phyloP scores from a whole-genome alignment of 73 alveolate species.

The Breviolum minutum region DNA sequence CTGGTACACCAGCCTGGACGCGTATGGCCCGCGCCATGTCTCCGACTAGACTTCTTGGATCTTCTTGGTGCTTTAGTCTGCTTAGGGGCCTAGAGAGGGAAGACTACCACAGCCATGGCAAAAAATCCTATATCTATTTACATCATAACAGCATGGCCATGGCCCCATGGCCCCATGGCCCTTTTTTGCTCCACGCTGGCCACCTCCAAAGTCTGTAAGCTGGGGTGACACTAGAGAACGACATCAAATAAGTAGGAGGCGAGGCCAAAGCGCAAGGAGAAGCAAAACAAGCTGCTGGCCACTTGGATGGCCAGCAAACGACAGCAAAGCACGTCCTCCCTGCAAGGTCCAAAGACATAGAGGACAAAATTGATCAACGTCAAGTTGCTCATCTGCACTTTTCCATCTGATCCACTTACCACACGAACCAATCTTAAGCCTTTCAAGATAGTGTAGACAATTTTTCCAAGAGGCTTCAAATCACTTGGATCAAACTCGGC shows the following conservation, averaged over 20 bases:
- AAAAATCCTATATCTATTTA: too few relatives aligned
- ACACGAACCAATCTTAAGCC: slow-evolving; percentile 9
- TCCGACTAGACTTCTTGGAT: too few relatives aligned
- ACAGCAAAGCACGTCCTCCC: slow-evolving; percentile 84
- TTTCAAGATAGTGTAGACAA: background rate
- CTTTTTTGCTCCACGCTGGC: too few relatives aligned
- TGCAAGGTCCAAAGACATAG: slow-evolving; percentile 65
- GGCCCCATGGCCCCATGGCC: too few relatives aligned
- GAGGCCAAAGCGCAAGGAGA: slow-evolving; percentile 68
- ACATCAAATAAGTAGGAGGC: slow-evolving; percentile 75
- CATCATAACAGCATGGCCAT: too few relatives aligned
- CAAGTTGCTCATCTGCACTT: slow-evolving; percentile 69
- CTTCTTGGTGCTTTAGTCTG: too few relatives aligned
- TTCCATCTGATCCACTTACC: background rate
- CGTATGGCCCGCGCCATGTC: too few relatives aligned
- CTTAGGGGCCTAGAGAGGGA: too few relatives aligned
- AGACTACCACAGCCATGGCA: too few relatives aligned
- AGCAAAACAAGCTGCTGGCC: slow-evolving; percentile 52
- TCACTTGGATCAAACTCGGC: slow-evolving; percentile 64
- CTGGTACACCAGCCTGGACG: slow-evolving; percentile 5
- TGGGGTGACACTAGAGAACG: background rate
- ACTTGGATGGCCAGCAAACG: slow-evolving; percentile 76
- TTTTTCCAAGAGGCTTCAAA: slow-evolving; percentile 51
- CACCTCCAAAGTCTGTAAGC: background rate
- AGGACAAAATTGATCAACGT: slow-evolving; percentile 78